Evolutionary conservation across 371 early-diverging fungal species (phyloP).

Genomic region (Chytridiales sp.): DNA sequence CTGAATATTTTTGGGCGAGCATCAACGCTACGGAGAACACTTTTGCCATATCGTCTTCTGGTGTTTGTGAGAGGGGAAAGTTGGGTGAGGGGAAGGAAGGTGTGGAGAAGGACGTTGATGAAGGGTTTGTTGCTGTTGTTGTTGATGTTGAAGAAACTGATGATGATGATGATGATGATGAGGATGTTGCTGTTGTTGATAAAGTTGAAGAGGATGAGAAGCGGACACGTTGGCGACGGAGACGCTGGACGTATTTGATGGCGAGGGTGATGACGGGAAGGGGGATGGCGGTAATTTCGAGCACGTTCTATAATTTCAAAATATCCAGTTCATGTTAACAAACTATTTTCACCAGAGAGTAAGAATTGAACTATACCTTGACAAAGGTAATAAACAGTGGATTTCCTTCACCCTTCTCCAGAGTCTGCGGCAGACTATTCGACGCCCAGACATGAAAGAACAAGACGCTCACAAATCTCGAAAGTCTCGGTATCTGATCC

Average conservation of each 20-base stretch:
- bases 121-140: neutral
- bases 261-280: constrained; percentile 31
- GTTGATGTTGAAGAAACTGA: too few relatives aligned
- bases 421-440: constrained; percentile 21
- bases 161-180: too few relatives aligned
- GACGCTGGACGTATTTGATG: constrained; percentile 25
- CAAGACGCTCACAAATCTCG: constrained; percentile 23
- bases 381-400: constrained; percentile 18
- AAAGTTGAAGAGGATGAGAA: neutral
- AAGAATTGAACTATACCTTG: constrained; percentile 9
- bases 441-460: constrained; percentile 22
- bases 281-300: constrained; percentile 26
- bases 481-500: constrained; percentile 27
- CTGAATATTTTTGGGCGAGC: constrained; percentile 27
- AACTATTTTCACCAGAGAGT: neutral
- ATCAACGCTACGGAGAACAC: constrained; percentile 23
- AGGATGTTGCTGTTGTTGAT: too few relatives aligned
- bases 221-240: constrained; percentile 11
- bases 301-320: constrained; percentile 17
- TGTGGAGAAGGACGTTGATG: too few relatives aligned
- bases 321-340: neutral
- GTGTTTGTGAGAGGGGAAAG: neutral
- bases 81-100: neutral
- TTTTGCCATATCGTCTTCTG: constrained; percentile 7
- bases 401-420: constrained; percentile 19